phyloP scores from a whole-genome alignment of 148 eudicot species.

The Vaccinium myrtillus region DNA sequence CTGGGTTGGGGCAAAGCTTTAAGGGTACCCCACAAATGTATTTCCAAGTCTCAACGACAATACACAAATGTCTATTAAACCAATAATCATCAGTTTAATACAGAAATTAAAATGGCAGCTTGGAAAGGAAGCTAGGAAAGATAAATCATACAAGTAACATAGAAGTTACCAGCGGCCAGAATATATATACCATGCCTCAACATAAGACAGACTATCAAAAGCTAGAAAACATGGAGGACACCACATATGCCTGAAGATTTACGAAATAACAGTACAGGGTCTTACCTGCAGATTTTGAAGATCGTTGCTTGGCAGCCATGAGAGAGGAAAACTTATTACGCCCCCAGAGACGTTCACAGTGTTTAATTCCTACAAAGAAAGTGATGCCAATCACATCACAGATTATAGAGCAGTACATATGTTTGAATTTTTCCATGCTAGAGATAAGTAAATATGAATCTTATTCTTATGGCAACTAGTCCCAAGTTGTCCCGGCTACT shows the following conservation, averaged over 20 bases:
- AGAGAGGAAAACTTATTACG: conserved; percentile 44
- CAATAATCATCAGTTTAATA: not conserved
- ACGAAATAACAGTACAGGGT: not conserved
- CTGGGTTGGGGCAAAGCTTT: not conserved
- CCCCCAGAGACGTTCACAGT: conserved; percentile 35
- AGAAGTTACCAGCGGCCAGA: not conserved
- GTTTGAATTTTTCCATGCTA: not conserved
- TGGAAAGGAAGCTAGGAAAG: not conserved
- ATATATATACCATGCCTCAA: not conserved
- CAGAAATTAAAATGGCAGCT: not conserved
- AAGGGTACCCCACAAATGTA: not conserved
- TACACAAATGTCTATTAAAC: not conserved
- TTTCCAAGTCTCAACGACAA: not conserved
- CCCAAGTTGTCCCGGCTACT: not conserved
- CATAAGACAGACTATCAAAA: not conserved
- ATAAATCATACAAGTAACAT: not conserved
- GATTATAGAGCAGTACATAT: not conserved
- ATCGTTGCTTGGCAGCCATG: conserved; percentile 38
- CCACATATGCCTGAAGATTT: not conserved
- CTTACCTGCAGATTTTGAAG: conserved; percentile 43
- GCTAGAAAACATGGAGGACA: not conserved
- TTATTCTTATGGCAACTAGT: not conserved
- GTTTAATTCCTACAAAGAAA: conserved; percentile 35
- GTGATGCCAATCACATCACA: conserved; percentile 18
- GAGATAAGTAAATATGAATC: not conserved